Base-by-base conservation (phyloP, 768 basidiomycete species). In the Pisolithus albus region DNA sequence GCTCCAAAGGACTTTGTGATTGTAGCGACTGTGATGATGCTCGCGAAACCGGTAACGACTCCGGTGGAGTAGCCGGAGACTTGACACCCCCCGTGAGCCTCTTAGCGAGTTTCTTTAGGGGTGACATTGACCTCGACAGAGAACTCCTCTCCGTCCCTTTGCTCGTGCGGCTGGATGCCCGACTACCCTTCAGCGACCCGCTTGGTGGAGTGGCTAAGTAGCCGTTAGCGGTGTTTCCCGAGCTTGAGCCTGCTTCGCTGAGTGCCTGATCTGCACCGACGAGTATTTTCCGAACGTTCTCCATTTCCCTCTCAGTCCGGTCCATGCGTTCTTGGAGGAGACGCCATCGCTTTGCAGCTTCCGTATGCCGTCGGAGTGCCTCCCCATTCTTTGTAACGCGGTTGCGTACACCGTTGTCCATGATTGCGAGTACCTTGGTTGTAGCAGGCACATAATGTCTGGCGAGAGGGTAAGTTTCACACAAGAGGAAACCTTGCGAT, bases 371-470 rank as follows among this genome's bases (percentile, higher is more conserved):
- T 54, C 94, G 79, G 46, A 98, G 70, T 32, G 92, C 92, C 71
- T 97, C 95, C 1, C 95, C 95, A 56, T 97, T 98, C 79, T 92
- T 94, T 19, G 94, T 97, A 5, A 92, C 86, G 50, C 94, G 82
- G 56, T 96, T 93, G 51, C 82, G 81, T 26, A 97, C 88, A 23
- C 93, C 93, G 68, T 92, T 96, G 66, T 92, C 92, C 60, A 98
- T 87, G 59, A 96, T 93, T 23, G 87, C 82, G 23, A 98, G 77
- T 44, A 95, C 93, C 63, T 95, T 93, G 7, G 84, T 86, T 4
- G 89, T 89, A 36, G 92, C 92, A 1, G 95, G 96, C 72, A 92
- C 84, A 65, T 98, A 98, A 66, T 96, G 92, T 63, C 92, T 94
- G 60, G 43, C 32, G 47, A 46, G 36, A 52, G 52, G 47, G 34